Conservation (phyloP, 2,329 filamentous ascomycete genomes). For the Penicillium palitans region DNA sequence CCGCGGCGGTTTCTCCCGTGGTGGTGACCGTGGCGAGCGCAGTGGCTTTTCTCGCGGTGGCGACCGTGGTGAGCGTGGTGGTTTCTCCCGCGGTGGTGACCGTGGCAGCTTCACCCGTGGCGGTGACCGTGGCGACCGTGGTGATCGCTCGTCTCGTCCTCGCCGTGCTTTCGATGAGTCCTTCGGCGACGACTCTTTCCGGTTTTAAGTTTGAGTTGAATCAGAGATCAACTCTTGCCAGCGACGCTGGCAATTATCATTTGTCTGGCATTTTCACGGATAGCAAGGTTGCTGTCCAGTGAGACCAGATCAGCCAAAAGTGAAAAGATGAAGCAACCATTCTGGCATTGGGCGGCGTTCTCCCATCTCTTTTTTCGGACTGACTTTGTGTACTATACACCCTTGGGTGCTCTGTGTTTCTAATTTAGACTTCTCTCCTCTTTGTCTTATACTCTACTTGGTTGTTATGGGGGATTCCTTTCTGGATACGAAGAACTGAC, state of each 20-base stretch:
- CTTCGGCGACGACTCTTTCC: slow-evolving; percentile 8
- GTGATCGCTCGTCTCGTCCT: slow-evolving; percentile 7
- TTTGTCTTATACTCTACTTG: slow-evolving; percentile 18
- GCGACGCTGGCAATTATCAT: neutral
- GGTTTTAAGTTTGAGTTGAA: slow-evolving; percentile 8
- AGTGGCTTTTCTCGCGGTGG: slow-evolving; percentile 4
- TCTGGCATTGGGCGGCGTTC: slow-evolving; percentile 34
- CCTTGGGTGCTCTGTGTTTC: slow-evolving; percentile 12
- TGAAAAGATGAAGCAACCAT: slow-evolving; percentile 19
- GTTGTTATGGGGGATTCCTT: slow-evolving; percentile 6
- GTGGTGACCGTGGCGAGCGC: slow-evolving; percentile 1
- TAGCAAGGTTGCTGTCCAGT: neutral
- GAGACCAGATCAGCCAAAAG: slow-evolving; percentile 7
- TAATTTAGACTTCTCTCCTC: slow-evolving; percentile 25
- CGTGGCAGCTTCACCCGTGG: slow-evolving; percentile 11
- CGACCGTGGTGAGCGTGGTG: neutral
- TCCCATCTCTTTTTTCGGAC: slow-evolving; percentile 14
- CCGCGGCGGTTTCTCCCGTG: slow-evolving; percentile 4
- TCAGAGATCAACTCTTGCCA: neutral
- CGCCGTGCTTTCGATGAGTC: neutral
- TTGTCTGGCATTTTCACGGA: neutral
- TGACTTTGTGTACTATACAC: slow-evolving; percentile 21
- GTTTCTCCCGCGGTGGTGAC: slow-evolving; percentile 1
- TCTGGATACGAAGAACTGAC: slow-evolving; percentile 12
- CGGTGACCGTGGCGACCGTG: slow-evolving; percentile 4